These are phyloP conservation scores for Irpex sp. DNA, from an alignment of 1,284 basidiomycete genomes.

Conservation along the genomic window DNA sequence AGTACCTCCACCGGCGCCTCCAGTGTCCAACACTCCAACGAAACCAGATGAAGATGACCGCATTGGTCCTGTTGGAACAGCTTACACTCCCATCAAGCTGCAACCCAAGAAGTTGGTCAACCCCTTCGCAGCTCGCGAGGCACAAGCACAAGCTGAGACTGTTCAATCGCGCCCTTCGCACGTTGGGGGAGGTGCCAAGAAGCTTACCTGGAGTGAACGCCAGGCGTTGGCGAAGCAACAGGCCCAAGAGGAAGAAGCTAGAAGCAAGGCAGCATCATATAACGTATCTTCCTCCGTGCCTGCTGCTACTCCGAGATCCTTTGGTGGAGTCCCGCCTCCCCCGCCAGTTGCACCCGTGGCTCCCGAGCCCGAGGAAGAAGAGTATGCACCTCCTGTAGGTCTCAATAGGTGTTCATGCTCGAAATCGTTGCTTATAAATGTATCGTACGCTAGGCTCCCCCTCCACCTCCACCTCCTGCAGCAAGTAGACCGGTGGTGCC, in stretches of 20 bases:
- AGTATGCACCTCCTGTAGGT: slow-evolving; percentile 27
- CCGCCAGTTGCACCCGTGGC: slow-evolving; percentile 27
- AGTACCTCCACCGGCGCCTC: slow-evolving; percentile 37
- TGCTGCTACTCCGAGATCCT: slow-evolving; percentile 10
- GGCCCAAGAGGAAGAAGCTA: slow-evolving; percentile 74
- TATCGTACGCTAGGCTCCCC: not conserved
- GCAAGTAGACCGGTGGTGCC: slow-evolving; percentile 27
- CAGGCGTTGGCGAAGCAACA: slow-evolving; percentile 87
- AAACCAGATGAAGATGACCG: slow-evolving; percentile 77
- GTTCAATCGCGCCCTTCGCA: slow-evolving; percentile 17
- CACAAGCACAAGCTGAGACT: slow-evolving; percentile 35
- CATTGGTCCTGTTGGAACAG: slow-evolving; percentile 80
- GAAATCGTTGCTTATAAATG: not conserved
- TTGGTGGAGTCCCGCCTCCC: slow-evolving; percentile 25
- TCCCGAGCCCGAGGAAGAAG: slow-evolving; percentile 32
- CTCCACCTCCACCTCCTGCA: slow-evolving; percentile 24
- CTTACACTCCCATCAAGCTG: slow-evolving; percentile 84
- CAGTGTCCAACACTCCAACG: slow-evolving; percentile 47
- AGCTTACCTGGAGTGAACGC: slow-evolving; percentile 88
- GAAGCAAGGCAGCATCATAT: slow-evolving; percentile 53
- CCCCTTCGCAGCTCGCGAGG: slow-evolving; percentile 67
- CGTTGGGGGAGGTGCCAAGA: slow-evolving; percentile 44
- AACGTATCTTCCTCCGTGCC: slow-evolving; percentile 29
- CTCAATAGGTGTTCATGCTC: not conserved
- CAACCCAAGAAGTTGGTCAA: slow-evolving; percentile 86